Base-by-base conservation (phyloP, 441 rosid species). In the Populus hybrid region DNA sequence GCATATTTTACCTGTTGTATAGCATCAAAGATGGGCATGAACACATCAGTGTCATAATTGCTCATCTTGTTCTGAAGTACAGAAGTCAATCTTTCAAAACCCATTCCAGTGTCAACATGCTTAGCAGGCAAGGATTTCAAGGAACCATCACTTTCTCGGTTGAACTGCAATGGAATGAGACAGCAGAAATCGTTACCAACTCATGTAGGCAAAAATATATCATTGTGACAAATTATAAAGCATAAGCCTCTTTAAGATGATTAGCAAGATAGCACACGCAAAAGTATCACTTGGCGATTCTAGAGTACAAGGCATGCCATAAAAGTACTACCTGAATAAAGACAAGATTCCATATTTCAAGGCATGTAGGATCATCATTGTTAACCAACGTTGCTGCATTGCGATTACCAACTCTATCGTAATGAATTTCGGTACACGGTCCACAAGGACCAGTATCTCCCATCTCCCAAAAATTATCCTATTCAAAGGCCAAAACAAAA, bases 391-490 rank as follows among this genome's bases (percentile, higher is more conserved):
- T 74, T 73, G 95, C 89, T 79, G 98, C 97, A 71, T 96, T 90
- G 0, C 97, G 98, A 73, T 91, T 88, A 76, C 98, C 99, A 81
- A 90, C 79, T 83, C 98, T 89, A 81, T 97, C 99, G 73, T 79
- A 97, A 87, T 97, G 99, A 72, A 97, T 97, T 82, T 97, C 98
- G 6, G 97, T 97, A 81, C 99, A 97, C 82, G 99, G 99, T 65
- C 99, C 99, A 76, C 99, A 94, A 10, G 98, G 99, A 84, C 99
- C 99, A 35, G 98, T 92, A 84, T 97, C 99, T 26, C 99, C 99
- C 98, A 97, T 94, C 90, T 97, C 99, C 98, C 98, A 97, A 80
- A 97, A 97, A 83, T 97, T 97, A 85, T 97, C 99, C 99, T 94
- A 80, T 69, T 65, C 26, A 67, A 40, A 77, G 69, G 50, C 24